These are phyloP conservation scores for Filosporella fistucella DNA, from an alignment of 495 filamentous ascomycete genomes.

Conservation along the genomic window DNA sequence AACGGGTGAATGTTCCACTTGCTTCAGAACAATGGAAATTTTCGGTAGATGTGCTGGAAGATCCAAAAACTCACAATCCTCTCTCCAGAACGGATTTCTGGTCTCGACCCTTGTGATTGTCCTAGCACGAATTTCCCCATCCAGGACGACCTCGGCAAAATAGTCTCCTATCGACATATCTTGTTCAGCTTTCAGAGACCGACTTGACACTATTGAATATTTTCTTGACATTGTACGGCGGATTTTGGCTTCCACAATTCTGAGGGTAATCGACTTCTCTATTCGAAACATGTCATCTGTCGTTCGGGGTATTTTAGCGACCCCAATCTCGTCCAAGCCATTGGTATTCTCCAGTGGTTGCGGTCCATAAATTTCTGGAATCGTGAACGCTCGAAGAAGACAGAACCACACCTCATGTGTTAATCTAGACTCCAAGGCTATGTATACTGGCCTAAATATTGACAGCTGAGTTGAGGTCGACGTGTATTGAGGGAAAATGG, in stretches of 20 bases:
- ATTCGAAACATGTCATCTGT: constrained; percentile 49
- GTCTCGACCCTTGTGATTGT: constrained; percentile 80
- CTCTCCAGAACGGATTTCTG: constrained; percentile 88
- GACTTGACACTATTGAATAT: constrained; percentile 24
- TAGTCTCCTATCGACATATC: constrained; percentile 54
- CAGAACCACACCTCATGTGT: constrained; percentile 98
- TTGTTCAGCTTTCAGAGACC: constrained; percentile 28
- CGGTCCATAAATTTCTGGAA: constrained; percentile 82
- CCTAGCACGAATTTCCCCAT: constrained; percentile 81
- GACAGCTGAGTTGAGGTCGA: constrained; percentile 57
- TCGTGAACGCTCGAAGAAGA: constrained; percentile 83
- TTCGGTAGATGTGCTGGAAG: constrained; percentile 75
- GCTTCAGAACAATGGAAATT: constrained; percentile 79
- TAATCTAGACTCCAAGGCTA: constrained; percentile 81
- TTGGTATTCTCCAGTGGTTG: constrained; percentile 26
- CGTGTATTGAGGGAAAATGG: constrained; percentile 81
- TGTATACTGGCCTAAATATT: constrained; percentile 70
- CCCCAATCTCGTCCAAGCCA: constrained; percentile 29
- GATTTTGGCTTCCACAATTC: constrained; percentile 57
- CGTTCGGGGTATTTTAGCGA: constrained; percentile 16
- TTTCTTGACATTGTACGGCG: constrained; percentile 17
- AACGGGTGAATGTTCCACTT: constrained; percentile 39
- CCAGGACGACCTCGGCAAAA: constrained; percentile 87
- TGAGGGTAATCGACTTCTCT: constrained; percentile 51
- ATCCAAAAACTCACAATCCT: constrained; percentile 84